These are phyloP conservation scores for Triglochin maritima DNA, from an alignment of 106 monocot species.

Conservation along the genomic window DNA sequence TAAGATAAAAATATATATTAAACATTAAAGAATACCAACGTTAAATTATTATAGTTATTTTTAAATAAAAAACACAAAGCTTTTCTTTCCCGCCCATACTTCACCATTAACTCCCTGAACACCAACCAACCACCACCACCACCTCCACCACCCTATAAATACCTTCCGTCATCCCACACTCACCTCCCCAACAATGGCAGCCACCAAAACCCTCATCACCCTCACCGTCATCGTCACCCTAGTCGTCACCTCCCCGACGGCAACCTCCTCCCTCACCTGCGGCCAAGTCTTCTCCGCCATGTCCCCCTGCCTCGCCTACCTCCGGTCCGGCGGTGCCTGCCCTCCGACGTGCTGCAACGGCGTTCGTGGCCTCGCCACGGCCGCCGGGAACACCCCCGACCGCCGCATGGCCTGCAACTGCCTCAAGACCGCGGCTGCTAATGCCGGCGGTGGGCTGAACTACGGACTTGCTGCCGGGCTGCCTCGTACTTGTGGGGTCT, in stretches of 20 bases:
- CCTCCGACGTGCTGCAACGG: not conserved
- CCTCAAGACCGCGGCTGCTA: not conserved
- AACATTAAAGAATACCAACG: no score
- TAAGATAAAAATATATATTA: no score
- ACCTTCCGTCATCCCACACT: not conserved
- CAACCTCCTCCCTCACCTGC: not conserved
- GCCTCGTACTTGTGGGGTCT: constrained; percentile 1
- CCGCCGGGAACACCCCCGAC: not conserved
- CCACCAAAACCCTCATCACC: not conserved
- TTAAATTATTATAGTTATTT: no score
- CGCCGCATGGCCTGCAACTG: constrained; percentile 1
- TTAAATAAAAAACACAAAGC: no score
- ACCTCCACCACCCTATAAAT: no score
- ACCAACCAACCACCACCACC: no score
- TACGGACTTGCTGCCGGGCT: not conserved
- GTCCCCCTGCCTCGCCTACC: constrained; percentile 4
- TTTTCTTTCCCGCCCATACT: no score
- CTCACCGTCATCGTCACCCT: not conserved
- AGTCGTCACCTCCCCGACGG: not conserved
- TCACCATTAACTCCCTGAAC: no score
- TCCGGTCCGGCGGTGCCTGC: not conserved
- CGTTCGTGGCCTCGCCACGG: not conserved
- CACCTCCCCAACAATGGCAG: not conserved
- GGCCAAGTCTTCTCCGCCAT: not conserved
- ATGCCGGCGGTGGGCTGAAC: not conserved